A percentile compares a stretch with the other conserved stretches of the same genome.
Conservation (phyloP, 148 eudicot genomes). For the Euryodendron excelsum region DNA sequence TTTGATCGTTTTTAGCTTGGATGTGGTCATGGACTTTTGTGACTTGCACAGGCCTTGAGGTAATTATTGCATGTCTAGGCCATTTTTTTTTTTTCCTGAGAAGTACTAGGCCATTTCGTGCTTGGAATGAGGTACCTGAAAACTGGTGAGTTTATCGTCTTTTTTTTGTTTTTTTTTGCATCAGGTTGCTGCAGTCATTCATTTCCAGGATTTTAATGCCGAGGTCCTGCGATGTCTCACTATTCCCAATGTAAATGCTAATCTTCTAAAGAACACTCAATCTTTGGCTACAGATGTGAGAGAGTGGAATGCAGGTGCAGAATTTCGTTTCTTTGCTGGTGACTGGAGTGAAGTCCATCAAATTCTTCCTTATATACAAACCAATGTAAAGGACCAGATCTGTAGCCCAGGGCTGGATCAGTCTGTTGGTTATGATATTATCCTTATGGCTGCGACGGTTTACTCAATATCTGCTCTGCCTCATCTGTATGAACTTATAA, state of each 20-base stretch:
- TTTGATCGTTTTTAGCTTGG: slow-evolving; percentile 64
- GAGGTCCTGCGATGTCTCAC: slow-evolving; percentile 87
- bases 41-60: slow-evolving; percentile 79
- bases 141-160: slow-evolving; percentile 3
- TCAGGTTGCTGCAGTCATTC: slow-evolving; percentile 75
- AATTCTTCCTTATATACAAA: slow-evolving; percentile 45
- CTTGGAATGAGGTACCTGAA: slow-evolving; percentile 4
- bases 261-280: slow-evolving; percentile 33
- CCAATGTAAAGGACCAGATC: slow-evolving; percentile 24
- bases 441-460: slow-evolving; percentile 98
- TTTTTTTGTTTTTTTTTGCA: slow-evolving; percentile 18
- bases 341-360: slow-evolving; percentile 81
- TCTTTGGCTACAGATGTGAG: slow-evolving; percentile 12
- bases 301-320: slow-evolving; percentile 20
- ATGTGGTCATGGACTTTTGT: slow-evolving; percentile 98
- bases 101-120: no score
- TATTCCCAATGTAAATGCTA: slow-evolving; percentile 74
- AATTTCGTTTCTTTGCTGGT: slow-evolving; percentile 82
- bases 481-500: slow-evolving; percentile 64
- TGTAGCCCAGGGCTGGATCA: slow-evolving; percentile 7
- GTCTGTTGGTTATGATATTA: slow-evolving; percentile 68
- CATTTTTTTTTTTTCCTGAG: no score
- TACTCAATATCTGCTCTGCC: slow-evolving; percentile 72
- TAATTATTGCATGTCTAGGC: slow-evolving; percentile 16
- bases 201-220: slow-evolving; percentile 94